Evolutionary conservation across 306 rosid species (phyloP).

Genomic region (Vigna mungo): DNA sequence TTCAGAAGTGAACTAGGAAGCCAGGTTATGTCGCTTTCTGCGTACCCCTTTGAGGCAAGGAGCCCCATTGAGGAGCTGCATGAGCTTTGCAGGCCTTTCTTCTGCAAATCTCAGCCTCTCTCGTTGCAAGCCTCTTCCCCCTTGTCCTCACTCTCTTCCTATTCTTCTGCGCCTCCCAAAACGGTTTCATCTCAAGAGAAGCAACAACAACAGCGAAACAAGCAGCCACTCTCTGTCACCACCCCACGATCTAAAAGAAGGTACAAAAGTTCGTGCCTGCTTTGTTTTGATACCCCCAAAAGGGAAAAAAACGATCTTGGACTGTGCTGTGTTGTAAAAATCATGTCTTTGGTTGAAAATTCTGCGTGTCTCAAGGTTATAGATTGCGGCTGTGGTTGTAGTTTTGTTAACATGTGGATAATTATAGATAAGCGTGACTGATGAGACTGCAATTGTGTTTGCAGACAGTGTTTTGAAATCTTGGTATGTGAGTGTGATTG

Average conservation of each 20-base stretch:
- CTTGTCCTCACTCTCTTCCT: constrained; percentile 51
- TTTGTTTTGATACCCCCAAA: background rate
- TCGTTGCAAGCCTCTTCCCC: constrained; percentile 43
- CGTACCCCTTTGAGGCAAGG: constrained; percentile 55
- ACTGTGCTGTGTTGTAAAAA: constrained; percentile 34
- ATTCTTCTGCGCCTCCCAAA: constrained; percentile 45
- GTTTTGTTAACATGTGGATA: background rate
- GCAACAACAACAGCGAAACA: constrained; percentile 48
- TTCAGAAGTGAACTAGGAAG: constrained; percentile 40
- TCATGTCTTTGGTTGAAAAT: constrained; percentile 3
- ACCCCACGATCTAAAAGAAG: constrained; percentile 83
- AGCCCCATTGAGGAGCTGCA: constrained; percentile 69
- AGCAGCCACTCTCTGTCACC: constrained; percentile 49
- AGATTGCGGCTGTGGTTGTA: background rate
- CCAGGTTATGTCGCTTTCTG: constrained; percentile 51
- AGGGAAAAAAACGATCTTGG: constrained; percentile 11
- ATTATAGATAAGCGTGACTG: background rate
- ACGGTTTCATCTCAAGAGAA: constrained; percentile 47
- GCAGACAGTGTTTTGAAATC: background rate
- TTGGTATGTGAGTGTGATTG: background rate
- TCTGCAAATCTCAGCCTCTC: constrained; percentile 59
- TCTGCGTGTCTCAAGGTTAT: background rate
- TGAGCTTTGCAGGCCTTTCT: constrained; percentile 89
- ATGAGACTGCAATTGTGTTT: background rate
- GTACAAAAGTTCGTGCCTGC: constrained; percentile 42